phyloP scores from a whole-genome alignment of 78 protist genomes.

The Chrysochromulina tobinii region DNA sequence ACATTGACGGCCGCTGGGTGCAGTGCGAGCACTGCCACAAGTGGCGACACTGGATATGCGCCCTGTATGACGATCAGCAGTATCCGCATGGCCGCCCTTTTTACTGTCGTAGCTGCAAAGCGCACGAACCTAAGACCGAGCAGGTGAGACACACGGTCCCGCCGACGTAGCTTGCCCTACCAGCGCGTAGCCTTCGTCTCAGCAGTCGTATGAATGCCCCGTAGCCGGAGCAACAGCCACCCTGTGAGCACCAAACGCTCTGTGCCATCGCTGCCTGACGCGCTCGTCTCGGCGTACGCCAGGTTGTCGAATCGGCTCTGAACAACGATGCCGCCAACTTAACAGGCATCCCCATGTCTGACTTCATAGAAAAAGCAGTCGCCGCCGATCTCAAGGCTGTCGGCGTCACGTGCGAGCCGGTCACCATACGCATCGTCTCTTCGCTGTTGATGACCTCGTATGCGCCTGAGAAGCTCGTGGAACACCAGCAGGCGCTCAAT shows the following conservation, averaged over 20 bases:
- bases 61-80: background rate
- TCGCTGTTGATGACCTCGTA: background rate
- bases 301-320: background rate
- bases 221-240: too few relatives aligned
- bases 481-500: background rate
- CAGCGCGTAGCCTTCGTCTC: too few relatives aligned
- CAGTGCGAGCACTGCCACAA: background rate
- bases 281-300: too few relatives aligned
- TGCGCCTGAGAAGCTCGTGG: background rate
- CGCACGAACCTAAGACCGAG: background rate
- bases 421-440: background rate
- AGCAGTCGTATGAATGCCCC: too few relatives aligned
- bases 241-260: too few relatives aligned
- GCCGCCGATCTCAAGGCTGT: background rate
- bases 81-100: background rate
- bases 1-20: background rate
- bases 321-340: background rate
- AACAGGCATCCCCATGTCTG: background rate
- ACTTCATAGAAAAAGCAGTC: background rate
- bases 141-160: too few relatives aligned
- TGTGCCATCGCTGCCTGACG: too few relatives aligned
- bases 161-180: too few relatives aligned
- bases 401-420: background rate
- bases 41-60: background rate
- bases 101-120: background rate